A percentile compares a stretch with the other conserved stretches of the same genome.
These are phyloP conservation scores for Diaporthe sp. DNA, from an alignment of 2,329 filamentous ascomycete species.

Conservation along the genomic window DNA sequence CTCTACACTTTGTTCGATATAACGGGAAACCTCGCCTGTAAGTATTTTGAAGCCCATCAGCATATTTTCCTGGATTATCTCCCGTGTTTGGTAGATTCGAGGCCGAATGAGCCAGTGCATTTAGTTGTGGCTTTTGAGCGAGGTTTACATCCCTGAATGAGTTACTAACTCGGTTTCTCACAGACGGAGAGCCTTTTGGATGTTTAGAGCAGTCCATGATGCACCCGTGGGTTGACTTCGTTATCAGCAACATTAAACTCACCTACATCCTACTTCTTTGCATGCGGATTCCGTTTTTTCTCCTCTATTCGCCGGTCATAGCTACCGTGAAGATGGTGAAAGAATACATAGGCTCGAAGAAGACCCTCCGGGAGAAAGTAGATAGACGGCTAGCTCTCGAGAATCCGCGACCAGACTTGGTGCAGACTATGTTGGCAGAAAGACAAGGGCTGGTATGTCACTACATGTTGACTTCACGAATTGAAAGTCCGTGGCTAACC, in stretches of 20 bases:
- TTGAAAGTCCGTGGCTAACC: background rate
- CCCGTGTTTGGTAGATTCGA: background rate
- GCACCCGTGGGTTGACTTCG: conserved; percentile 18
- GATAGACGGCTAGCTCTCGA: conserved; percentile 13
- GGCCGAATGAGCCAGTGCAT: background rate
- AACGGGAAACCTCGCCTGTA: conserved; percentile 32
- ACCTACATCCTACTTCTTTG: conserved; percentile 29
- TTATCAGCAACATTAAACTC: conserved; percentile 23
- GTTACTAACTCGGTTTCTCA: background rate
- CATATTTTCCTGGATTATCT: background rate
- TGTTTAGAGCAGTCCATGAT: conserved; percentile 20
- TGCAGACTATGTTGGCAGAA: conserved; percentile 15
- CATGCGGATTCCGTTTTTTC: conserved; percentile 18
- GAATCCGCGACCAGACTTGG: conserved; percentile 15
- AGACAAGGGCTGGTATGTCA: conserved; percentile 11
- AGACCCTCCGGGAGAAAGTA: conserved; percentile 9
- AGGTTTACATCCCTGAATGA: background rate
- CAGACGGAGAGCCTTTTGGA: conserved; percentile 30
- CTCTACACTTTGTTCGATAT: conserved; percentile 48
- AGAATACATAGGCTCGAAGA: conserved; percentile 3
- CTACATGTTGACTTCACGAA: background rate
- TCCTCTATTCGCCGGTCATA: conserved; percentile 6
- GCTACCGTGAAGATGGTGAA: conserved; percentile 5
- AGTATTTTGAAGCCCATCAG: background rate
- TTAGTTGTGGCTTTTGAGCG: background rate